Conservation (phyloP, 1,284 basidiomycete genomes). For the Malassezia globosa region DNA sequence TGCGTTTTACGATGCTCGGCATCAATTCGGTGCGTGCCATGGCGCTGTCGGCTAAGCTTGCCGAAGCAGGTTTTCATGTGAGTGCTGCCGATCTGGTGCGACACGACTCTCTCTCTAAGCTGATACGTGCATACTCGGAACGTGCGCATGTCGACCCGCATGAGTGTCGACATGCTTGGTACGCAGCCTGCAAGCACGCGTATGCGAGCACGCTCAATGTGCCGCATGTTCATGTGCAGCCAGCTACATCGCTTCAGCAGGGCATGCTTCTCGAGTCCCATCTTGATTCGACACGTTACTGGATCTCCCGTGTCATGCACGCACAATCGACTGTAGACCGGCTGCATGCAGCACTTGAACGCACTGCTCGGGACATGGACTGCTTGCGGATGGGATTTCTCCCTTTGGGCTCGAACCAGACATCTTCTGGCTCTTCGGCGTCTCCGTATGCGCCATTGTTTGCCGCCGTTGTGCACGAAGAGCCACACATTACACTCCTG, state of each 20-base stretch:
- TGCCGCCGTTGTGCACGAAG: neutral
- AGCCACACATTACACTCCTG: neutral
- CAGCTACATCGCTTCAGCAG: constrained; percentile 33
- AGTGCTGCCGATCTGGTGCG: constrained; percentile 43
- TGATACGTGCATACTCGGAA: constrained; percentile 21
- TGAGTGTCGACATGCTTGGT: too few relatives aligned
- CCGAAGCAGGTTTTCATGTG: constrained; percentile 25
- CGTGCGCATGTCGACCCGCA: constrained; percentile 8
- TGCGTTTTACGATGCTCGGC: constrained; percentile 37
- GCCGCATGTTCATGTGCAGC: constrained; percentile 16
- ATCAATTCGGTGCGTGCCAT: constrained; percentile 45
- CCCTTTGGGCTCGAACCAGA: constrained; percentile 8
- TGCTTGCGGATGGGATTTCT: constrained; percentile 35
- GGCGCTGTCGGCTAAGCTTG: constrained; percentile 31
- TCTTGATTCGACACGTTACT: constrained; percentile 30
- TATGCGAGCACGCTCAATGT: constrained; percentile 7
- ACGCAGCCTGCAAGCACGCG: neutral
- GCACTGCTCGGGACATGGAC: constrained; percentile 20
- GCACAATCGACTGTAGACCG: neutral
- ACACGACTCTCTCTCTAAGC: constrained; percentile 25
- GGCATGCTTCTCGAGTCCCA: constrained; percentile 41
- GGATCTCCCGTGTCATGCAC: constrained; percentile 23
- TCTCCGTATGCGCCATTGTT: constrained; percentile 12
- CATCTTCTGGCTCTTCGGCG: neutral
- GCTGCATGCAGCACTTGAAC: constrained; percentile 18